Evolutionary conservation across 345 rosid species (phyloP).

Genomic region (Eucalyptus cloeziana): DNA sequence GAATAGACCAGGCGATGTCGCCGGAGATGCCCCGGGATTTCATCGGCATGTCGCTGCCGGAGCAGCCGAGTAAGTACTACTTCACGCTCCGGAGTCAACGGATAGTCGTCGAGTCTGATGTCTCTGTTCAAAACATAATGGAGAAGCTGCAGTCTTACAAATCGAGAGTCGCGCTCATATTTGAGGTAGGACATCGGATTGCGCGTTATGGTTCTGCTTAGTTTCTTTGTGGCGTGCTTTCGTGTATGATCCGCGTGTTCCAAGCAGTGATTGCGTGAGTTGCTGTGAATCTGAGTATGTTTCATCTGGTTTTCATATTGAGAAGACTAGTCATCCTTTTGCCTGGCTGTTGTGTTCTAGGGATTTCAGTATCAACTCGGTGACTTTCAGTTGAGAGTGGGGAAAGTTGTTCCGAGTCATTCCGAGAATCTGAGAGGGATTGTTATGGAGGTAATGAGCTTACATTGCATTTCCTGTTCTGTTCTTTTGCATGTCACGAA

Average conservation of each 20-base stretch:
- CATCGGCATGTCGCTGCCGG: constrained; percentile 61
- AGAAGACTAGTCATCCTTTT: background rate
- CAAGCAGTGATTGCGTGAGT: background rate
- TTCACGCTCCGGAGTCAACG: constrained; percentile 60
- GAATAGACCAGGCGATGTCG: constrained; percentile 30
- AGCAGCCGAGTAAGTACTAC: constrained; percentile 73
- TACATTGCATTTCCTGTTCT: background rate
- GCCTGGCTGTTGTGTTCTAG: constrained; percentile 10
- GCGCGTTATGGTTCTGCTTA: background rate
- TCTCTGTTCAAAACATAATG: constrained; percentile 75
- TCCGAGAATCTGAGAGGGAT: constrained; percentile 86
- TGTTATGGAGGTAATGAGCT: constrained; percentile 74
- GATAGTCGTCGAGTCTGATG: constrained; percentile 70
- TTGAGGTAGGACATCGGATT: constrained; percentile 31
- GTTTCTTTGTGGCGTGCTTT: background rate
- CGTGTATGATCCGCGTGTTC: background rate
- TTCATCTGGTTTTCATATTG: background rate
- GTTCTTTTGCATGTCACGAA: background rate
- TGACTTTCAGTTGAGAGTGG: constrained; percentile 80
- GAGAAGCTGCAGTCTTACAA: constrained; percentile 92
- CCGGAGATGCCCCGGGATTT: constrained; percentile 74
- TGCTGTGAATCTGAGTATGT: background rate
- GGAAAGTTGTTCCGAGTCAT: constrained; percentile 75
- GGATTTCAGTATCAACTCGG: constrained; percentile 87
- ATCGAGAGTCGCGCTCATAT: constrained; percentile 58